Evolutionary conservation across 192 early-diverging fungal species (phyloP), one percentile per base, ranked within the genome.

Genomic region (Dimargaris cristalligena): DNA sequence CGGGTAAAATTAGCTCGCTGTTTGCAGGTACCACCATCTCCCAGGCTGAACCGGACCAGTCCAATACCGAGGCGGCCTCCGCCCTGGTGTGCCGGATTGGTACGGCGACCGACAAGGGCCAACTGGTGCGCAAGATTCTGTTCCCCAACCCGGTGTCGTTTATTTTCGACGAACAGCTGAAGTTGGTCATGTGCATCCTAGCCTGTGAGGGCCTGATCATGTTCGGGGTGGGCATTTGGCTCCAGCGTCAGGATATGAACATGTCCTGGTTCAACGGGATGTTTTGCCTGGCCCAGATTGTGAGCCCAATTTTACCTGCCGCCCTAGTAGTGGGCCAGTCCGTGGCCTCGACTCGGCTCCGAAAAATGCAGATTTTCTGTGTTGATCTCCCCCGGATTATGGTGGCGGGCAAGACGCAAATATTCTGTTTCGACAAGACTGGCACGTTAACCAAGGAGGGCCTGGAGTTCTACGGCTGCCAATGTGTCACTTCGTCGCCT

Each of bases 371-470:
- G n/a, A 82, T 86, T 47, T 74, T 78, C 44, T 86, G 82, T 63
- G 82, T 86, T 29, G 84, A 84, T 49, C 70, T 83, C 49, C 72
- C 71, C 52, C 67, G 84, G 41, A 81, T 86, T 60, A 75, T 79
- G 29, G 67, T 86, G 67, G 74, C 76, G 10, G 84, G 80, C 48
- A 86, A 86, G 70, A 74, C 79, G 29, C 78, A 80, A 64, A 66
- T 85, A 48, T 82, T 82, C 63, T 80, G 78, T 66, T 85, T 85
- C 60, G 83, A 83, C 64, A 83, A 85, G 62, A 81, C 81, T 32
- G 82, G 82, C 34, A 85, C 83, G 18, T 63, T 85, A 26, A 85
- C 81, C 4, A 80, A 77, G 60, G 83, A 85, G 63, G 83, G 83
- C 26, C 72, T 85, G 34, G 75, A 82, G 56, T 84, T 82, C 60